Conservation (phyloP, 2,329 filamentous ascomycete species). For the Ceratocystis colombiana region DNA sequence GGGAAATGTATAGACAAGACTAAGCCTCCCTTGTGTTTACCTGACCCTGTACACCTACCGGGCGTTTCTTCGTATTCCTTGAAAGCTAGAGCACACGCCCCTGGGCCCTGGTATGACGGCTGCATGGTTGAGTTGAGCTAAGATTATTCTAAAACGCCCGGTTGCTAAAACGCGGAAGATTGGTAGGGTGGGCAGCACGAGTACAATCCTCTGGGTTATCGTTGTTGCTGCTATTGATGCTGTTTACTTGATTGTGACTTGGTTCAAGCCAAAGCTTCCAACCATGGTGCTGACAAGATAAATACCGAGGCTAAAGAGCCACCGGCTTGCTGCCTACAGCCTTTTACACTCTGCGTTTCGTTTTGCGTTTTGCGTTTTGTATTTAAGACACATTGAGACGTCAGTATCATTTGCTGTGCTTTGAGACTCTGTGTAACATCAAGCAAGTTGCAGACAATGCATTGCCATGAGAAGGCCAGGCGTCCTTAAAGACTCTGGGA, state of each 20-base stretch:
- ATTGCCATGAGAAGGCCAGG: background rate
- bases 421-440: background rate
- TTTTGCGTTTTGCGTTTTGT: background rate
- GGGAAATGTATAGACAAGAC: background rate
- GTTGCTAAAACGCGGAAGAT: background rate
- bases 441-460: background rate
- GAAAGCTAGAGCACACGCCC: background rate
- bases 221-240: background rate
- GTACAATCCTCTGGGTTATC: background rate
- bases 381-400: too few species aligned
- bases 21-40: background rate
- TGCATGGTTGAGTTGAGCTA: background rate
- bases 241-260: background rate
- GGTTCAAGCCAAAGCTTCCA: background rate
- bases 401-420: background rate
- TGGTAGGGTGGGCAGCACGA: background rate
- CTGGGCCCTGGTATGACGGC: background rate
- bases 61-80: constrained; percentile 6
- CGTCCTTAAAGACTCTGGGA: background rate
- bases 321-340: background rate
- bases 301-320: background rate
- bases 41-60: background rate
- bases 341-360: background rate
- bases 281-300: background rate
- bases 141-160: background rate